Evolutionary conservation across 2,329 filamentous ascomycete species (phyloP).

Genomic region (Botrytis squamosa): DNA sequence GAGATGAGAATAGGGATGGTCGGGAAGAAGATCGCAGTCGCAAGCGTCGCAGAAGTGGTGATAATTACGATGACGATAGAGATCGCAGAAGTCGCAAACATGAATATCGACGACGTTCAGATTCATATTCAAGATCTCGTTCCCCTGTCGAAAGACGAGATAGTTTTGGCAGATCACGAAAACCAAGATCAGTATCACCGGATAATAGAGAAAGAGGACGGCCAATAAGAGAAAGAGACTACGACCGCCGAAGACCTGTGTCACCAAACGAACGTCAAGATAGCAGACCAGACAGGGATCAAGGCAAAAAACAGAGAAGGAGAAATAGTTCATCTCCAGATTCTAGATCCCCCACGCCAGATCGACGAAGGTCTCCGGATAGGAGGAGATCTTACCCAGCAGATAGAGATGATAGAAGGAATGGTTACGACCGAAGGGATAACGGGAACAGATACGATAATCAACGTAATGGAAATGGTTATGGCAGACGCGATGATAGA

Average conservation of each 20-base stretch:
- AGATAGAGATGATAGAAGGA: constrained; percentile 31
- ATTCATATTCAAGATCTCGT: constrained; percentile 38
- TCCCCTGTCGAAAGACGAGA: constrained; percentile 29
- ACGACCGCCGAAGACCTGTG: constrained; percentile 23
- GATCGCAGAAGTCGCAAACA: constrained; percentile 30
- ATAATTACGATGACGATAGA: constrained; percentile 36
- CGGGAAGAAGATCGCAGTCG: constrained; percentile 44
- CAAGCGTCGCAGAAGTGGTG: constrained; percentile 44
- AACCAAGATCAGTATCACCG: constrained; percentile 36
- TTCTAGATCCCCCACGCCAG: constrained; percentile 43
- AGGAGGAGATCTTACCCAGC: constrained; percentile 33
- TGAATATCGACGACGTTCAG: constrained; percentile 45
- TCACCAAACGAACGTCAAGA: constrained; percentile 16
- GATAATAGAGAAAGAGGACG: constrained; percentile 31
- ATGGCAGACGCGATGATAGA: constrained; percentile 35
- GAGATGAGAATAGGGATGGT: constrained; percentile 38
- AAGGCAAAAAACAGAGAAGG: constrained; percentile 5
- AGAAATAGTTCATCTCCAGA: constrained; percentile 36
- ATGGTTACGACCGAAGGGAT: constrained; percentile 28
- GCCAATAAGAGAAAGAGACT: constrained; percentile 27
- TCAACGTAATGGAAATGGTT: constrained; percentile 29
- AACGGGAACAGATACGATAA: constrained; percentile 31
- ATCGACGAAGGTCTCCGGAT: constrained; percentile 39
- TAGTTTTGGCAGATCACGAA: constrained; percentile 27
- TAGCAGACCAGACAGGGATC: neutral